Base-by-base conservation (phyloP, 352 stramenopile species). In the Pythium vanterpoolii region DNA sequence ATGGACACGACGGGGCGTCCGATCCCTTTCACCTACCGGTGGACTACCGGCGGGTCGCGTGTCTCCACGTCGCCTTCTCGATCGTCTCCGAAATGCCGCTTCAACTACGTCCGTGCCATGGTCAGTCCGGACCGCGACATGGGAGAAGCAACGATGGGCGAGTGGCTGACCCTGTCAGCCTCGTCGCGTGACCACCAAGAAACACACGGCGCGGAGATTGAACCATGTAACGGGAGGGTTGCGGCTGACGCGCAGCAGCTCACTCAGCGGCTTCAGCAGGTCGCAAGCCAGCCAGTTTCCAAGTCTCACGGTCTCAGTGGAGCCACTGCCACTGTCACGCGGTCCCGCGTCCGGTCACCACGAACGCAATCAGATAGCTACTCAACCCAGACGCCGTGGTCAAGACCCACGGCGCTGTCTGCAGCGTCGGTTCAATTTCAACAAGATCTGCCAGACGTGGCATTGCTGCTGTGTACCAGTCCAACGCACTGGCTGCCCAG, bases 91-190 rank as follows among this genome's bases (percentile, higher is more conserved):
- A 14, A 21, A 27, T 13, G 30, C 53, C 51, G 53, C 53, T 60
- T 60, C 53, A 51, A 52, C 53, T 23, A 5, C 28, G 42, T 34
- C 21, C 8, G 36, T 3, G 16, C 6, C 6, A 10, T 11, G 34
- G 13, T 42, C 52, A 51, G 46, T 50, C 26, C 7, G 27, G 31
- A 34, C 48, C 40, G 30, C 26, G 21, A 40, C 49, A 55, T 50
- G 26, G 11, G 58, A 55, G 48, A 66, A 49, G 51, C 58, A 53
- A 54, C 14, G 27, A 65, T 59, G 58, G 23, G 44, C 44, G 48
- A 48, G 23, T 26, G 16, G 26, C 24, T 28, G 45, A 44, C 19
- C 31, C n/a, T n/a, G 33, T 46, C 33, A 39, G 33, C 9, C 40
- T 11, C 38, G 19, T 27, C 42, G n/a, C 30, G 45, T 28, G 58